Percentiles rank a stretch among this genome's conserved stretches.
These are phyloP conservation scores for Neurospora sp. DNA, from an alignment of 495 filamentous ascomycete genomes.

Conservation along the genomic window DNA sequence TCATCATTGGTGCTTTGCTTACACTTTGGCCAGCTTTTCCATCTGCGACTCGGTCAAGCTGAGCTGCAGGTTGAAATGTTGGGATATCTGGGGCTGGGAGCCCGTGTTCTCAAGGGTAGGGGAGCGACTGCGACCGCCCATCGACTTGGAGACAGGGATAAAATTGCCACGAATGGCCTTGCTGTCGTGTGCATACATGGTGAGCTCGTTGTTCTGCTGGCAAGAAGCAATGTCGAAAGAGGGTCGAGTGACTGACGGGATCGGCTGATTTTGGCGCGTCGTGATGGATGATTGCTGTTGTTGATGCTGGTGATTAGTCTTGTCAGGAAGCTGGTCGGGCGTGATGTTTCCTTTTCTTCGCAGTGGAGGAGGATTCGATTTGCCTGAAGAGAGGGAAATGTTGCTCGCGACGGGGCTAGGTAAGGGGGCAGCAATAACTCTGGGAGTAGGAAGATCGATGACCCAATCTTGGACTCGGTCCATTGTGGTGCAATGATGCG, in stretches of 20 bases:
- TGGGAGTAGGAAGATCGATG: neutral
- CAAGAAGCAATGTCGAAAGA: neutral
- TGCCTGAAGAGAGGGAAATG: neutral
- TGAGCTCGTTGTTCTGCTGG: neutral
- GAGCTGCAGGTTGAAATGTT: constrained; percentile 8
- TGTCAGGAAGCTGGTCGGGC: neutral
- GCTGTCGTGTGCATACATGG: neutral
- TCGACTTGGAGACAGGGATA: constrained; percentile 9
- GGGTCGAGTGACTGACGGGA: neutral
- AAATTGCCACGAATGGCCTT: constrained; percentile 19
- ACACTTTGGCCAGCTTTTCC: constrained; percentile 15
- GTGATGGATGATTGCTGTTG: neutral
- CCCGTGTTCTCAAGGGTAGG: neutral
- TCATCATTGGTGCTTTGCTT: neutral
- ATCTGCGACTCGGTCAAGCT: constrained; percentile 21
- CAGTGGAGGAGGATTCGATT: neutral
- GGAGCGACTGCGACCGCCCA: constrained; percentile 6
- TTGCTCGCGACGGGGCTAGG: neutral
- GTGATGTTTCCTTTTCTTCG: neutral
- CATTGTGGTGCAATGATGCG: neutral
- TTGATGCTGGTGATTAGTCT: neutral
- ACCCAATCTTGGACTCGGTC: neutral
- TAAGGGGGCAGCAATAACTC: neutral
- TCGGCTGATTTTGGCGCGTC: neutral
- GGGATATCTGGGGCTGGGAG: neutral